phyloP scores from a whole-genome alignment of 2,329 filamentous ascomycete species.

The Arthrobotrys megalospora region DNA sequence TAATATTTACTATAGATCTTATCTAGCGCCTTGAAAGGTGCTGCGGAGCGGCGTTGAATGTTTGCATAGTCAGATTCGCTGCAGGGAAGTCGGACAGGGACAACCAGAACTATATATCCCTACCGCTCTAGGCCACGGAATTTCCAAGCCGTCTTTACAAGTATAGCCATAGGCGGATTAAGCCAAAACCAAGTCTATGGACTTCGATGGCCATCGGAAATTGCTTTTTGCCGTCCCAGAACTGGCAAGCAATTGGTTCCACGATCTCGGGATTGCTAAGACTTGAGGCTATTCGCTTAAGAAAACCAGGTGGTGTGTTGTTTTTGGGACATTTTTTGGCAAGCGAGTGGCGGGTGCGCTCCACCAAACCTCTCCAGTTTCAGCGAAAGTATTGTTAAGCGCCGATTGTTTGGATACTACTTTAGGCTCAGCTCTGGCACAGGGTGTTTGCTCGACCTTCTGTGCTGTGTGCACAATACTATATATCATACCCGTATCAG shows the following conservation, averaged over 20 bases:
- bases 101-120: background rate
- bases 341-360: conserved; percentile 9
- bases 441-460: background rate
- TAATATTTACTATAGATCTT: background rate
- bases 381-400: conserved; percentile 5
- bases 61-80: background rate
- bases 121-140: background rate
- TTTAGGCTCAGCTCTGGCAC: background rate
- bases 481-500: background rate
- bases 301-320: conserved; percentile 12
- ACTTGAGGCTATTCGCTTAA: conserved; percentile 19
- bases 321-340: conserved; percentile 17
- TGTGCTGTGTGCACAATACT: conserved; percentile 1
- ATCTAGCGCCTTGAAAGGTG: background rate
- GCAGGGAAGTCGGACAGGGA: background rate
- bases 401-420: background rate
- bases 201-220: background rate
- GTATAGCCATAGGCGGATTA: conserved; percentile 24
- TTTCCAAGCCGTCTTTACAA: conserved; percentile 7
- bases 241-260: background rate
- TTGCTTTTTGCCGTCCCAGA: background rate
- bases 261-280: background rate
- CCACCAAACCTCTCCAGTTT: conserved; percentile 17
- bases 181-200: background rate
- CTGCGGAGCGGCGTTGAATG: conserved; percentile 2